Evolutionary conservation across 1,284 basidiomycete genomes (phyloP), one percentile per base, ranked within the genome.

Genomic region (Moesziomyces parantarcticus): DNA sequence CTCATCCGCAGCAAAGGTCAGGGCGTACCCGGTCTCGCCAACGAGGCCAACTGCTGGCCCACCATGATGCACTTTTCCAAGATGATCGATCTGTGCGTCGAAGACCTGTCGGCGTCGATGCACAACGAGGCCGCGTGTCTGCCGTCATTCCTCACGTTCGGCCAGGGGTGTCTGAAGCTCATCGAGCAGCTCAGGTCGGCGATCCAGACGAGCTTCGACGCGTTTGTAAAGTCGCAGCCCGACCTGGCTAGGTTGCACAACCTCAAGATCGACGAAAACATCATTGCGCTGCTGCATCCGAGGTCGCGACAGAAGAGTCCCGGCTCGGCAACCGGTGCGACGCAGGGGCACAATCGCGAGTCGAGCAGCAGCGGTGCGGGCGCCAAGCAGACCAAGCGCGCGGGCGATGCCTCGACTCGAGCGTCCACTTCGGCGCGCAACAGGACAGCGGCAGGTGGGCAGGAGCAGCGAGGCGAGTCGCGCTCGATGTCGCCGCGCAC

Each of bases 1-100:
- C 41, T 75, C 23, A 66, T 75, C 42, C 62, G 71, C 14, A 70
- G 66, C 63, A 57, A 59, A 23, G 71, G 71, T 2, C 29, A 50
- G n/a, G 71, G 71, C 2, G 62, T 75, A 0, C 71, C 56, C 2
- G 71, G 71, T 0, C 34, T 75, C 22, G 41, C 66, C 0, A 59
- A 59, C 41, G 41, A 58, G n/a, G 40, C 55, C 3, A 63, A 50
- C 23, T 75, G 71, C 54, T 75, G 66, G 71, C 52, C 58, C 3
- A 75, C 55, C 6, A 18, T 70, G 43, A 66, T 62, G 46, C 66
- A 70, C 23, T 69, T 70, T 26, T 54, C 46, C 26, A 48, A 61
- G 29, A 59, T 43, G 14, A 64, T 75, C 20, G 71, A 75, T 32
- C 50, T 60, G 20, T 70, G 66, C 40, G 39, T 75, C 1, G 40